Evolutionary conservation across 805 yeast genomes (phyloP).

Genomic region (Dipodascus geniculatus): DNA sequence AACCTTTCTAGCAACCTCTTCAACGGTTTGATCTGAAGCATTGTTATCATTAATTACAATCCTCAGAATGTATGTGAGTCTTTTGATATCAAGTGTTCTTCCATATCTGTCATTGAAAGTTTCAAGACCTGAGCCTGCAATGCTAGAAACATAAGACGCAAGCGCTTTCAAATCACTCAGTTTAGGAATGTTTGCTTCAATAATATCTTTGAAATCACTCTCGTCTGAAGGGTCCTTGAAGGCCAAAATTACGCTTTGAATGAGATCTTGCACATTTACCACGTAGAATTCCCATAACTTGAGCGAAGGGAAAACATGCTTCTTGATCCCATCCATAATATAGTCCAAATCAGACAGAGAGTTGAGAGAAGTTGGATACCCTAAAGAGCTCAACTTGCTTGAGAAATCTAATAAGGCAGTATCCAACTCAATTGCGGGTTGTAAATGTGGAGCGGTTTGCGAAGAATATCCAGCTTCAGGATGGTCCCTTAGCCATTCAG

Average conservation of each 20-base stretch:
- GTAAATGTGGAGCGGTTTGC: slow-evolving; percentile 81
- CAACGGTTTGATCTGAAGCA: slow-evolving; percentile 23
- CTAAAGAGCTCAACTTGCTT: slow-evolving; percentile 38
- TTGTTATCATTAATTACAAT: slow-evolving; percentile 16
- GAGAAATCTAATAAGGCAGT: slow-evolving; percentile 56
- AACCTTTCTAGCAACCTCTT: slow-evolving; percentile 36
- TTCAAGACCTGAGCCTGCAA: slow-evolving; percentile 29
- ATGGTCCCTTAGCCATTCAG: slow-evolving; percentile 71
- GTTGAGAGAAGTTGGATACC: slow-evolving; percentile 48
- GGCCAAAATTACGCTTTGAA: slow-evolving; percentile 24
- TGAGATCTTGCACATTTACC: slow-evolving; percentile 38
- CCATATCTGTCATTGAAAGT: slow-evolving; percentile 40
- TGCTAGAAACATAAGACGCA: slow-evolving; percentile 32
- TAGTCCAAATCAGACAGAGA: slow-evolving; percentile 41
- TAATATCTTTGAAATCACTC: background rate
- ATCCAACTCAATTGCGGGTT: slow-evolving; percentile 78
- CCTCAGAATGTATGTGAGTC: slow-evolving; percentile 42
- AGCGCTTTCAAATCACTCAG: slow-evolving; percentile 30
- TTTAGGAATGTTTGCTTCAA: background rate
- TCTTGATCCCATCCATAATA: slow-evolving; percentile 56
- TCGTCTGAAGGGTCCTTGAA: slow-evolving; percentile 1
- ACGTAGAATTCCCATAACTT: slow-evolving; percentile 86
- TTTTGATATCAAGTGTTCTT: slow-evolving; percentile 40
- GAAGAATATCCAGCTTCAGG: slow-evolving; percentile 87
- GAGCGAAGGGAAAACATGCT: slow-evolving; percentile 53